A percentile compares a stretch with the other conserved stretches of the same genome.
These are phyloP conservation scores for Penicillium pulvis DNA, from an alignment of 495 filamentous ascomycete species.

Conservation along the genomic window DNA sequence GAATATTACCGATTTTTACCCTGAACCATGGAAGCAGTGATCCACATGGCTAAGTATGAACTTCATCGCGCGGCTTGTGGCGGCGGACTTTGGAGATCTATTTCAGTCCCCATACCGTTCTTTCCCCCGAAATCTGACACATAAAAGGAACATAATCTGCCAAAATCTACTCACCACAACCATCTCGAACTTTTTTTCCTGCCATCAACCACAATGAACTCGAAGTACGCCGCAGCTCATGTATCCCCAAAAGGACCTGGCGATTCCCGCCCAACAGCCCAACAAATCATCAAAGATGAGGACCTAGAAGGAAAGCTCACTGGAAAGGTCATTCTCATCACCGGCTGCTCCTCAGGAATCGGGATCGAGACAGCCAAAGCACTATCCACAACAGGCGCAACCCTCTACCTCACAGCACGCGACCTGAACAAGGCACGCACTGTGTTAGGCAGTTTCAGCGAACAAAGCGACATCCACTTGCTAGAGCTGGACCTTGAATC, in stretches of 20 bases:
- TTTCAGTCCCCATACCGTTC: no score
- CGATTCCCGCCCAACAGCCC: constrained; percentile 57
- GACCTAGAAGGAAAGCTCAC: constrained; percentile 35
- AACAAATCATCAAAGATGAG: constrained; percentile 55
- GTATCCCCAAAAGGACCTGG: constrained; percentile 47
- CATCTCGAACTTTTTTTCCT: no score
- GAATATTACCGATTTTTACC: no score
- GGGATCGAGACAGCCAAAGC: constrained; percentile 53
- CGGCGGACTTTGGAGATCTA: no score
- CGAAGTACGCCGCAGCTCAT: constrained; percentile 41
- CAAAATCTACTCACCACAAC: no score
- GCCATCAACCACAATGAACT: no score
- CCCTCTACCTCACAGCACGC: constrained; percentile 44
- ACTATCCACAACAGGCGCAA: constrained; percentile 49
- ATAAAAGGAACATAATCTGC: no score
- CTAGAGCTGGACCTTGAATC: constrained; percentile 48
- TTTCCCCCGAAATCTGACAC: no score
- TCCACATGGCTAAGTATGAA: no score
- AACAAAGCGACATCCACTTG: constrained; percentile 17
- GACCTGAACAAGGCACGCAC: constrained; percentile 35
- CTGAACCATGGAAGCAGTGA: no score
- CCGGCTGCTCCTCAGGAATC: constrained; percentile 51
- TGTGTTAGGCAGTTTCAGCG: constrained; percentile 18
- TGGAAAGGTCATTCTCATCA: constrained; percentile 50
- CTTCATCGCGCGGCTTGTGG: no score